Conservation (phyloP, 1,284 basidiomycete genomes). For the Melampsora larici-populina region DNA sequence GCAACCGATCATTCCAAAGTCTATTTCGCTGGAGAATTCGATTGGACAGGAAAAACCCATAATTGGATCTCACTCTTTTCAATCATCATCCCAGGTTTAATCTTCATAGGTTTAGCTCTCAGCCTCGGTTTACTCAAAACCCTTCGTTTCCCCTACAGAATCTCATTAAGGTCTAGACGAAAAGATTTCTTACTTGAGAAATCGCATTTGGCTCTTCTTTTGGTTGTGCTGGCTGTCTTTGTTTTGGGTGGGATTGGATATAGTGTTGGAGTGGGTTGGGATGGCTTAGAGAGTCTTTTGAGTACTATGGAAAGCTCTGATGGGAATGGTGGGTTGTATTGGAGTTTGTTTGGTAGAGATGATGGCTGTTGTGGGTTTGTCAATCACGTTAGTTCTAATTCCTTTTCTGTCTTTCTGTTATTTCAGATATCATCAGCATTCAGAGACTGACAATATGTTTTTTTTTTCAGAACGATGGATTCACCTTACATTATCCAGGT, state of each 20-base stretch:
- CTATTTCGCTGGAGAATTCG: slow-evolving; percentile 51
- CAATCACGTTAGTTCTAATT: slow-evolving; percentile 45
- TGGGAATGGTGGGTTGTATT: slow-evolving; percentile 49
- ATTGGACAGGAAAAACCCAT: slow-evolving; percentile 46
- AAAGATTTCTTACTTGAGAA: slow-evolving; percentile 25
- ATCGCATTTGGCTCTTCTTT: slow-evolving; percentile 25
- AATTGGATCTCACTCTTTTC: slow-evolving; percentile 27
- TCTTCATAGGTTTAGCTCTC: slow-evolving; percentile 12
- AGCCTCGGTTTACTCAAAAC: slow-evolving; percentile 25
- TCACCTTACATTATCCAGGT: slow-evolving; percentile 41
- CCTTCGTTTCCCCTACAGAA: too few species aligned
- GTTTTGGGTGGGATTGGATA: slow-evolving; percentile 32
- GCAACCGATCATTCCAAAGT: slow-evolving; percentile 45
- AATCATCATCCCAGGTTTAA: slow-evolving; percentile 14
- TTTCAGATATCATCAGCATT: not conserved
- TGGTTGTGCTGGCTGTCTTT: slow-evolving; percentile 12
- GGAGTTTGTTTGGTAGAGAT: slow-evolving; percentile 52
- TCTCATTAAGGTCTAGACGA: not conserved
- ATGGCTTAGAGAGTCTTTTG: slow-evolving; percentile 45
- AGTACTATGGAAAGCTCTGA: slow-evolving; percentile 42
- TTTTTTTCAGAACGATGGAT: slow-evolving; percentile 26
- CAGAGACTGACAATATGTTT: not conserved
- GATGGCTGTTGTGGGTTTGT: slow-evolving; percentile 49
- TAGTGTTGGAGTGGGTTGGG: slow-evolving; percentile 40
- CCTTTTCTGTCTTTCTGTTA: not conserved